A percentile compares a stretch with the other conserved stretches of the same genome.
Evolutionary conservation across 1,139 yeast genomes (phyloP).

Genomic region (Scheffersomyces parashehatae): DNA sequence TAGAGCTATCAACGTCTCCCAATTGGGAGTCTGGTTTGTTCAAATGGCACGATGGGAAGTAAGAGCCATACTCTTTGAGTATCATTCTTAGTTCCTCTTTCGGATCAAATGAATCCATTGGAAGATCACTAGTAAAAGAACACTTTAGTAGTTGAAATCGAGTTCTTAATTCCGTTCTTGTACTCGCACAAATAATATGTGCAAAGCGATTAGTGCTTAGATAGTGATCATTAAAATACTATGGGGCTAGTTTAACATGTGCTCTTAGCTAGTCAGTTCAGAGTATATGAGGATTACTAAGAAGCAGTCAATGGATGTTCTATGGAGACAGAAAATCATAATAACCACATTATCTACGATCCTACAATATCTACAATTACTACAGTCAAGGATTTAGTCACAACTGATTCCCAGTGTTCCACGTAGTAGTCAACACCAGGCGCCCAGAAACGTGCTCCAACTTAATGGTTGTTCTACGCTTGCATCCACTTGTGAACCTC

Average conservation of each 20-base stretch:
- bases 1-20: no score
- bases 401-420: slow-evolving; percentile 60
- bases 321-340: neutral
- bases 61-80: slow-evolving; percentile 27
- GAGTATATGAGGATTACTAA: no score
- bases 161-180: no score
- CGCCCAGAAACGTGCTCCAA: slow-evolving; percentile 61
- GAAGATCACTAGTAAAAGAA: no score
- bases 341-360: neutral
- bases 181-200: no score
- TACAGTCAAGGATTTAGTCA: slow-evolving; percentile 36
- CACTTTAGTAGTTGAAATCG: no score
- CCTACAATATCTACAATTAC: neutral
- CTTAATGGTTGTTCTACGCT: slow-evolving; percentile 41
- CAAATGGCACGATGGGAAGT: slow-evolving; percentile 26
- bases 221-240: no score
- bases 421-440: slow-evolving; percentile 50
- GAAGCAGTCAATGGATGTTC: no score
- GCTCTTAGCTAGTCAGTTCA: no score
- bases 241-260: no score
- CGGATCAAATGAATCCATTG: slow-evolving; percentile 15
- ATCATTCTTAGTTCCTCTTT: slow-evolving; percentile 26
- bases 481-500: slow-evolving; percentile 23
- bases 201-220: no score
- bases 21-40: slow-evolving; percentile 1